phyloP scores from a whole-genome alignment of 2,329 filamentous ascomycete genomes.

The Neofusicoccum kwambonambiense region DNA sequence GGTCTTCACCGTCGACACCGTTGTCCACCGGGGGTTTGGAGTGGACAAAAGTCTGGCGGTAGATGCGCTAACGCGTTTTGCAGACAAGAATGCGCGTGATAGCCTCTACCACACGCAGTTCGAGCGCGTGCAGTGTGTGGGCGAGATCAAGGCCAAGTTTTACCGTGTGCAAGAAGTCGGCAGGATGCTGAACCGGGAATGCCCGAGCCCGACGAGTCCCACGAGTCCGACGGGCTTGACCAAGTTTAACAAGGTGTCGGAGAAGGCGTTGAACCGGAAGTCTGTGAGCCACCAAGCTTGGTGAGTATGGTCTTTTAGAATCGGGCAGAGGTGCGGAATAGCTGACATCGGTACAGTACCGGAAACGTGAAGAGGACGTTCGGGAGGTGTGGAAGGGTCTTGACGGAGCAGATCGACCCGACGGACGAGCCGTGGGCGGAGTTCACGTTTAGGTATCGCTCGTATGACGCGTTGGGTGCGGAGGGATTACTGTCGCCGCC shows the following conservation, averaged over 20 bases:
- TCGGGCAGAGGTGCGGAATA: neutral
- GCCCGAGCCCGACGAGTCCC: neutral
- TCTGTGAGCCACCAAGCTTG: neutral
- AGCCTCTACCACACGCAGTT: neutral
- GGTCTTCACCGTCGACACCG: neutral
- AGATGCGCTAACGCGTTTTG: neutral
- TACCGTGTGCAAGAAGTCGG: slow-evolving; percentile 7
- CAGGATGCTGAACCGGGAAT: neutral
- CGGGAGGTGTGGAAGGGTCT: neutral
- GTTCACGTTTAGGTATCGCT: slow-evolving; percentile 7
- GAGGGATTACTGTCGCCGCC: neutral
- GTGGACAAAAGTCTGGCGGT: no score
- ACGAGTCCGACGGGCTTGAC: slow-evolving; percentile 6
- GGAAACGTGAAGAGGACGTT: slow-evolving; percentile 9
- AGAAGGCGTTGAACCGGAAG: slow-evolving; percentile 1
- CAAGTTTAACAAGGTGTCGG: neutral
- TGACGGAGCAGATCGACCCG: slow-evolving; percentile 11
- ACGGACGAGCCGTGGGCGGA: slow-evolving; percentile 12
- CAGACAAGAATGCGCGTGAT: slow-evolving; percentile 5
- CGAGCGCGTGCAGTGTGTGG: neutral
- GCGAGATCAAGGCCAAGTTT: slow-evolving; percentile 3
- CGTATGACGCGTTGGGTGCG: neutral
- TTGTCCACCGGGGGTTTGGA: neutral
- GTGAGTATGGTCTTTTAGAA: neutral
- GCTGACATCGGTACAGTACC: neutral